Conservation (phyloP, 352 stramenopile species). For the Peronospora destructor region DNA sequence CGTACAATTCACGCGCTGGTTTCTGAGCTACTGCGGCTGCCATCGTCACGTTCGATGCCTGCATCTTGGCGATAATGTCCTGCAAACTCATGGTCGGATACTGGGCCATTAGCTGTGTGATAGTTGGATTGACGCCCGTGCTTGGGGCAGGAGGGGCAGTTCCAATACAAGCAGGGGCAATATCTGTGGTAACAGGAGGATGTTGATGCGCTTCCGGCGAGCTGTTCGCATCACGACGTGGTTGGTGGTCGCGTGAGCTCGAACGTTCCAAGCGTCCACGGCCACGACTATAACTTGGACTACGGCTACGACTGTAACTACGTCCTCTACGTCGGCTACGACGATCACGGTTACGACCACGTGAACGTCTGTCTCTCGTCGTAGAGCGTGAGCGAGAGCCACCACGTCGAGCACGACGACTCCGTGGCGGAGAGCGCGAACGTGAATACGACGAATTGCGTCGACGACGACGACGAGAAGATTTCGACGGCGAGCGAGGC, state of each 20-base stretch:
- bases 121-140: conserved; percentile 55
- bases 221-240: conserved; percentile 44
- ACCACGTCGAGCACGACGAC: conserved; percentile 27
- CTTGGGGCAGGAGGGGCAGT: conserved; percentile 13
- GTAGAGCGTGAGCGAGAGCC: conserved; percentile 42
- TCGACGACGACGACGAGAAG: conserved; percentile 43
- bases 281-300: conserved; percentile 45
- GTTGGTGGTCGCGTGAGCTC: conserved; percentile 44
- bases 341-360: conserved; percentile 32
- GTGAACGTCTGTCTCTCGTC: conserved; percentile 16
- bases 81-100: conserved; percentile 85
- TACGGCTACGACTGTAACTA: conserved; percentile 39
- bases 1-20: conserved; percentile 75
- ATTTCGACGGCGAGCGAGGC: conserved; percentile 41
- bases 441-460: conserved; percentile 38
- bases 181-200: conserved; percentile 17
- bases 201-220: conserved; percentile 44
- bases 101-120: conserved; percentile 86
- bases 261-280: conserved; percentile 39
- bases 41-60: conserved; percentile 70
- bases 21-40: conserved; percentile 70
- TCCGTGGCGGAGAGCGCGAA: conserved; percentile 43
- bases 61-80: conserved; percentile 87
- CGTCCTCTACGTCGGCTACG: conserved; percentile 29
- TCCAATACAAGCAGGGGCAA: conserved; percentile 5